A percentile compares a stretch with the other conserved stretches of the same genome.
phyloP scores from a whole-genome alignment of 202 grass and related monocot species.

The Elaeis oleifera region DNA sequence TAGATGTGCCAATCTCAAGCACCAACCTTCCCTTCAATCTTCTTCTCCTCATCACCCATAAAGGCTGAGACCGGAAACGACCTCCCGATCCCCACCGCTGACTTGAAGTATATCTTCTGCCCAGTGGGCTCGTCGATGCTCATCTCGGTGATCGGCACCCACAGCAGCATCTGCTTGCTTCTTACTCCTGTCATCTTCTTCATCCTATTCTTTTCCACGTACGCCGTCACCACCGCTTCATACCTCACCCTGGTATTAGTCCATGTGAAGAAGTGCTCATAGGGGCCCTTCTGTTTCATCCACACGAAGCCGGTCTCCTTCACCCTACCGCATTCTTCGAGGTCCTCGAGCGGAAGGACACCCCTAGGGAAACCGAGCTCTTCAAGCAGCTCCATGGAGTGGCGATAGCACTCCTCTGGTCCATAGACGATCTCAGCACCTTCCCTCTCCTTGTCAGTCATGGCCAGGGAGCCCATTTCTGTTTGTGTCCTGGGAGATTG shows the following conservation, averaged over 20 bases:
- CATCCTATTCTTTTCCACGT: conserved; percentile 69
- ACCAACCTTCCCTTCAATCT: no score
- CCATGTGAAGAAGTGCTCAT: conserved; percentile 70
- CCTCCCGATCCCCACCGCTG: conserved; percentile 53
- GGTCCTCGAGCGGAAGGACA: conserved; percentile 58
- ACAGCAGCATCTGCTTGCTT: conserved; percentile 80
- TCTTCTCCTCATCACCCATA: conserved; percentile 30
- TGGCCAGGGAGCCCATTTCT: conserved; percentile 31
- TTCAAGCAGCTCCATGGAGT: conserved; percentile 54
- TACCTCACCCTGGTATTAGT: conserved; percentile 54
- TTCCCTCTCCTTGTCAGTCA: conserved; percentile 10
- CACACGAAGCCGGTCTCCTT: conserved; percentile 76
- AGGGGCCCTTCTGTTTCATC: conserved; percentile 67
- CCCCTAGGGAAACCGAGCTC: conserved; percentile 55
- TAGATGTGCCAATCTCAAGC: no score
- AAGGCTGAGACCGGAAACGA: conserved; percentile 64
- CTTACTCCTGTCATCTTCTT: conserved; percentile 74
- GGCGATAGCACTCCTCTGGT: conserved; percentile 48
- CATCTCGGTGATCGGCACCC: conserved; percentile 87
- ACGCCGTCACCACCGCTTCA: conserved; percentile 71
- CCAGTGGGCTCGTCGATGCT: conserved; percentile 33
- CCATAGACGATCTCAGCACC: conserved; percentile 53
- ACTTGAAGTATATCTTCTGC: conserved; percentile 76
- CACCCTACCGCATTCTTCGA: conserved; percentile 75
- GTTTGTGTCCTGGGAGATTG: background rate